Evolutionary conservation across 202 grass and related monocot genomes (phyloP).

Genomic region (Bolboschoenoplectus hybrid): DNA sequence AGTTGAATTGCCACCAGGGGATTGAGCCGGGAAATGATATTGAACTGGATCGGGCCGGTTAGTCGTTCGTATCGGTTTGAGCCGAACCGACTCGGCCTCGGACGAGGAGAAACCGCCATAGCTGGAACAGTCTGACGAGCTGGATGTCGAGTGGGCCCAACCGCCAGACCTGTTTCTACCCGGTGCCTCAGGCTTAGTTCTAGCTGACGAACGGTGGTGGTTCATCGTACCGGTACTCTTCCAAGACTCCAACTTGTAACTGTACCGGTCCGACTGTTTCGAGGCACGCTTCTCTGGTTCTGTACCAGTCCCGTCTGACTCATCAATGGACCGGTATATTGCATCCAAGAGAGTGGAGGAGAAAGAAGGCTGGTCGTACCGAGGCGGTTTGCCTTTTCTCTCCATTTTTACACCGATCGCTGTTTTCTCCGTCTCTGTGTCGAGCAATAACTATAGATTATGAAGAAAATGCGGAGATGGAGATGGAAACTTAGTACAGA

Average conservation of each 20-base stretch:
- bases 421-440: background rate
- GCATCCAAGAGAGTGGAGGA: constrained; percentile 91
- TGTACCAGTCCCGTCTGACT: constrained; percentile 34
- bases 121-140: constrained; percentile 95
- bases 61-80: constrained; percentile 66
- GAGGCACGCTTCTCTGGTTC: constrained; percentile 30
- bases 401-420: constrained; percentile 50
- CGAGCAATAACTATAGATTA: background rate
- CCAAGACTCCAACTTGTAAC: constrained; percentile 47
- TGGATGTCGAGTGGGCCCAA: constrained; percentile 65
- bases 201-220: constrained; percentile 19
- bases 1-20: constrained; percentile 16
- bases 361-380: constrained; percentile 73
- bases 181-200: background rate
- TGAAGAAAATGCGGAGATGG: background rate
- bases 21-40: background rate
- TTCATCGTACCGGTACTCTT: constrained; percentile 44
- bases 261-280: constrained; percentile 50
- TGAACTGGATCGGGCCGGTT: constrained; percentile 19
- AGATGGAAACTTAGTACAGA: background rate
- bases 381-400: constrained; percentile 43
- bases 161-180: constrained; percentile 38
- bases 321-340: constrained; percentile 94
- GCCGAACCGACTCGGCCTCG: constrained; percentile 74
- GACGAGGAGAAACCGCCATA: constrained; percentile 95